Evolutionary conservation across 2,329 filamentous ascomycete genomes (phyloP).

Genomic region (Penicillium frequentans): DNA sequence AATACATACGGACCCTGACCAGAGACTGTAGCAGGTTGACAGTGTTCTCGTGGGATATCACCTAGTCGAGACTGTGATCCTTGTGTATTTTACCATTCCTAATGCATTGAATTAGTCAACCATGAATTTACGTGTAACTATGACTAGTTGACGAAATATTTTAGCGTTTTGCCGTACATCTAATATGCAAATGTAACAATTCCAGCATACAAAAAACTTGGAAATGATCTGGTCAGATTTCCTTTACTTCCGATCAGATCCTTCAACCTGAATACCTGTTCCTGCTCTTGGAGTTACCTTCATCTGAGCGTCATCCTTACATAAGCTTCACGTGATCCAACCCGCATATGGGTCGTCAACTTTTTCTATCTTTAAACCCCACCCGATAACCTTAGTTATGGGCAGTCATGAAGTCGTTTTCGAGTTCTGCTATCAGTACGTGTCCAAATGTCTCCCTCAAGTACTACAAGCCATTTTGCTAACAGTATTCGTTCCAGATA

Average conservation of each 20-base stretch:
- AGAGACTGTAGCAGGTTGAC: no score
- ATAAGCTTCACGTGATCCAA: conserved; percentile 35
- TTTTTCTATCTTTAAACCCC: conserved; percentile 16
- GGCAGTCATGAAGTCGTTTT: conserved; percentile 49
- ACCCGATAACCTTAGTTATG: conserved; percentile 21
- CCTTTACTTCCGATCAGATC: not conserved
- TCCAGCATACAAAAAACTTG: no score
- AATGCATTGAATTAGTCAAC: no score
- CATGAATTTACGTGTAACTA: no score
- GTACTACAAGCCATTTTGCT: not conserved
- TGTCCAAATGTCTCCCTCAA: not conserved
- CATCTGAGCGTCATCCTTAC: not conserved
- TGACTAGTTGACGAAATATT: no score
- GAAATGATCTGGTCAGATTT: not conserved
- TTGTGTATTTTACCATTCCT: no score
- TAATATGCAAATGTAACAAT: no score
- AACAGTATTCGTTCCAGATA: conserved; percentile 38
- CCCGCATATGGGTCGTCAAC: conserved; percentile 33
- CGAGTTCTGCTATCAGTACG: conserved; percentile 56
- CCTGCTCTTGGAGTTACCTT: not conserved
- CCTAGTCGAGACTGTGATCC: no score
- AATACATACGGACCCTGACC: not conserved
- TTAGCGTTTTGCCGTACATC: no score
- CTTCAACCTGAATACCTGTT: not conserved
- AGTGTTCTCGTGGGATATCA: no score